Evolutionary conservation across 169 alveolate species (phyloP), one percentile per base, ranked within the genome.

Genomic region (Hammondia hammondi): DNA sequence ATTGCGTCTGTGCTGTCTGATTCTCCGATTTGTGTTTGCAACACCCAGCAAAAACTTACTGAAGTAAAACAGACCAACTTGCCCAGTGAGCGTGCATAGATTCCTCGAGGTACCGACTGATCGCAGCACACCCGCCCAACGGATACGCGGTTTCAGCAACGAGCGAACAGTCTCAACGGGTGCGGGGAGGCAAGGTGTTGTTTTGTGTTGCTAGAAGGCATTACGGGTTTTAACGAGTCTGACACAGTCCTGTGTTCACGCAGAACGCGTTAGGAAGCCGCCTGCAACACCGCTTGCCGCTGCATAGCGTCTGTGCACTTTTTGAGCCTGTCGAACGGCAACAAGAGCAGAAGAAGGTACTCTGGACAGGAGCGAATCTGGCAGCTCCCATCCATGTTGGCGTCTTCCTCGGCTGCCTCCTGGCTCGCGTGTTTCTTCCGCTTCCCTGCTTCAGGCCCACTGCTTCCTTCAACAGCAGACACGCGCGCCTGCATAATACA

Each of bases 361-460:
- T 82, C 90, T 9, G 90, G 90, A 43, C 90, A 82, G 29, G 71
- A 35, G 32, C 90, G 90, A n/a, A 82, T 43, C 6, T 45, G 90
- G 70, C 90, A 12, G 48, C 77, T 17, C 77, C 32, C 77, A 6
- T 17, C 77, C 32, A 72, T 72, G 84, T 29, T n/a, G 84, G 87
- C 48, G 87, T 77, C 87, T 6, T 77, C 87, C 45, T 77, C 87
- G 87, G 43, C 32, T 32, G 27, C 48, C 19, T 32, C 24, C 29
- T 24, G 24, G 87, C 87, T 32, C 84, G 17, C 84, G 45, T n/a
- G 17, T 27, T 72, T 29, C 39, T 35, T 29, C 39, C 14, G 84
- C 32, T 32, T 24, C 87, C 87, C 61, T 52, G 10, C 61, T 7
- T 4, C 19, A 52, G 19, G 24, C 61, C 24, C 61, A 52, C 61